phyloP scores from a whole-genome alignment of 2,329 filamentous ascomycete species.

The Exserohilum rostratum region DNA sequence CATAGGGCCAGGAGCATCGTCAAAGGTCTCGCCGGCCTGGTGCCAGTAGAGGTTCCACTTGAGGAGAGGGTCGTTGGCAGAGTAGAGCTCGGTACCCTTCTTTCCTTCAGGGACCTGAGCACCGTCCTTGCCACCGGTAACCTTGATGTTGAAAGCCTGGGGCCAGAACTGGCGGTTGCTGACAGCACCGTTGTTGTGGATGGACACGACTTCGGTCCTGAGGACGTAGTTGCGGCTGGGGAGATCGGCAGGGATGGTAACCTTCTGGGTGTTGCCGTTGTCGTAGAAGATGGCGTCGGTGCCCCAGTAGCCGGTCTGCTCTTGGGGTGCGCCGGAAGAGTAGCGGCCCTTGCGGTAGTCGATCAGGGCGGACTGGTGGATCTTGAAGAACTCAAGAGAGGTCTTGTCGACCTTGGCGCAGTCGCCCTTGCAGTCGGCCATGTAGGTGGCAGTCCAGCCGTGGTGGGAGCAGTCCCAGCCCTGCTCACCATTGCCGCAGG shows the following conservation, averaged over 20 bases:
- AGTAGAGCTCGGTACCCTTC: constrained; percentile 42
- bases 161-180: constrained; percentile 44
- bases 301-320: constrained; percentile 40
- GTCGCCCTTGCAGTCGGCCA: constrained; percentile 44
- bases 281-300: constrained; percentile 46
- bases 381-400: constrained; percentile 44
- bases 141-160: constrained; percentile 45
- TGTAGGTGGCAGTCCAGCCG: constrained; percentile 41
- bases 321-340: constrained; percentile 25
- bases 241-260: constrained; percentile 41
- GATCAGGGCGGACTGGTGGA: constrained; percentile 36
- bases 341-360: constrained; percentile 39
- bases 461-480: constrained; percentile 45
- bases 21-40: constrained; percentile 29
- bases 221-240: constrained; percentile 45
- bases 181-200: constrained; percentile 45
- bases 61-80: constrained; percentile 32
- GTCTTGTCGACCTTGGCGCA: constrained; percentile 40
- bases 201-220: constrained; percentile 43
- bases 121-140: constrained; percentile 37
- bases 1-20: constrained; percentile 28
- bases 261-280: constrained; percentile 38
- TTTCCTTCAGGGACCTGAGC: constrained; percentile 32
- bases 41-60: constrained; percentile 42
- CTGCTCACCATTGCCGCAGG: constrained; percentile 31